Evolutionary conservation across 345 rosid genomes (phyloP).

Genomic region (Iberis pinnata): DNA sequence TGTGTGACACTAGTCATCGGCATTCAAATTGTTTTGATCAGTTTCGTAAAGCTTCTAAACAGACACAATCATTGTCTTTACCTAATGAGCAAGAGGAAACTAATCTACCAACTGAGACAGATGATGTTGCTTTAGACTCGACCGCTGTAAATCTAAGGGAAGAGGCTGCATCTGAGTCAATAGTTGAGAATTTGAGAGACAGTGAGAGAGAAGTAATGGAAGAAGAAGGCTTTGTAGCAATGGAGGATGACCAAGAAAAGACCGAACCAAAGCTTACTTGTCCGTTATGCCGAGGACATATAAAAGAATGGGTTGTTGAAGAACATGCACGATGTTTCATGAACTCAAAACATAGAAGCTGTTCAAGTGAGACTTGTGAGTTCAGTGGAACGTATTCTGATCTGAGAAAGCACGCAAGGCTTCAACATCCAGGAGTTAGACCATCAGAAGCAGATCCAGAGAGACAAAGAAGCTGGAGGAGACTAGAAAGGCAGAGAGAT

Average conservation of each 20-base stretch:
- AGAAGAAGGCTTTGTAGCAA: slow-evolving; percentile 23
- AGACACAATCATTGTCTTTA: slow-evolving; percentile 26
- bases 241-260: slow-evolving; percentile 34
- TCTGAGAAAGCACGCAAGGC: slow-evolving; percentile 88
- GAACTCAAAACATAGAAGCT: slow-evolving; percentile 79
- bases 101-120: slow-evolving; percentile 9
- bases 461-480: slow-evolving; percentile 87
- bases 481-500: slow-evolving; percentile 93
- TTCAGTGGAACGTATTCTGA: slow-evolving; percentile 71
- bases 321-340: slow-evolving; percentile 70
- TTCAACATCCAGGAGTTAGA: slow-evolving; percentile 71
- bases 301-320: slow-evolving; percentile 70
- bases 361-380: slow-evolving; percentile 78
- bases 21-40: slow-evolving; percentile 96
- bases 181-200: too few relatives aligned
- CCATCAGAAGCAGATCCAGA: slow-evolving; percentile 92
- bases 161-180: slow-evolving; percentile 14
- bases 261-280: slow-evolving; percentile 50
- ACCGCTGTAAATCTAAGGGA: slow-evolving; percentile 31
- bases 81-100: slow-evolving; percentile 34
- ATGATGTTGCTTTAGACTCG: slow-evolving; percentile 29
- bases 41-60: slow-evolving; percentile 59
- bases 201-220: slow-evolving; percentile 5
- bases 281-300: slow-evolving; percentile 83
- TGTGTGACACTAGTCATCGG: slow-evolving; percentile 96